Evolutionary conservation across 257 asterid genomes (phyloP).

Genomic region (Solanum chiquidenum): DNA sequence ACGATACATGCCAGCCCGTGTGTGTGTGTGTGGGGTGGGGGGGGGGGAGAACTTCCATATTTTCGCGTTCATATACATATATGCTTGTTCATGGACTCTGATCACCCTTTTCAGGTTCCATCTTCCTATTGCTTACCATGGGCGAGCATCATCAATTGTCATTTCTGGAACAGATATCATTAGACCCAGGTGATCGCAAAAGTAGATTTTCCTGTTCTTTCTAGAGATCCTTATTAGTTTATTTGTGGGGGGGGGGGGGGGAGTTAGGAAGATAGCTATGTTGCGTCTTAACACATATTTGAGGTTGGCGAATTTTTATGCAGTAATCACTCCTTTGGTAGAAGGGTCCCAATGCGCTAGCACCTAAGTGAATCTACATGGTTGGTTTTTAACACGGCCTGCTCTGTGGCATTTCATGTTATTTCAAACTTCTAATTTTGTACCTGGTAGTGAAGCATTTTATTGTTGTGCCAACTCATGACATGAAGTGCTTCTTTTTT

Average conservation of each 20-base stretch:
- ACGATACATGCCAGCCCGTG: not conserved
- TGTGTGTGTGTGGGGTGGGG: not conserved
- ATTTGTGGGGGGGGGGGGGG: not conserved
- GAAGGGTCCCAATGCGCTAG: not conserved
- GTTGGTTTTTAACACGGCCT: not conserved
- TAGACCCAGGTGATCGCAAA: slow-evolving; percentile 71
- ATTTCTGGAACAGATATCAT: slow-evolving; percentile 81
- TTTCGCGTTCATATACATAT: not conserved
- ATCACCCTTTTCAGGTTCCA: slow-evolving; percentile 55
- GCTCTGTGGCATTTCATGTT: not conserved
- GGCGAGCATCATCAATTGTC: slow-evolving; percentile 93
- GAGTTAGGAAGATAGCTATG: not conserved
- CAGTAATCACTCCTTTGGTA: not conserved
- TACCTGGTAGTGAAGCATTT: not conserved
- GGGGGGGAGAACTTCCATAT: not conserved
- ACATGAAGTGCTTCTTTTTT: not conserved
- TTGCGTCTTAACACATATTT: not conserved
- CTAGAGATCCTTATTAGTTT: not conserved
- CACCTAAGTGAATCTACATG: not conserved
- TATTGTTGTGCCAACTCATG: not conserved
- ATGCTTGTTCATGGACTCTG: not conserved
- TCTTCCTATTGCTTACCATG: slow-evolving; percentile 96
- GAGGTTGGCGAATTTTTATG: not conserved
- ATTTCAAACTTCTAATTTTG: not conserved
- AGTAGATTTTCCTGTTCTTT: not conserved